Evolutionary conservation across 805 yeast genomes (phyloP).

Genomic region (Kodamaea kaohsiungensis): DNA sequence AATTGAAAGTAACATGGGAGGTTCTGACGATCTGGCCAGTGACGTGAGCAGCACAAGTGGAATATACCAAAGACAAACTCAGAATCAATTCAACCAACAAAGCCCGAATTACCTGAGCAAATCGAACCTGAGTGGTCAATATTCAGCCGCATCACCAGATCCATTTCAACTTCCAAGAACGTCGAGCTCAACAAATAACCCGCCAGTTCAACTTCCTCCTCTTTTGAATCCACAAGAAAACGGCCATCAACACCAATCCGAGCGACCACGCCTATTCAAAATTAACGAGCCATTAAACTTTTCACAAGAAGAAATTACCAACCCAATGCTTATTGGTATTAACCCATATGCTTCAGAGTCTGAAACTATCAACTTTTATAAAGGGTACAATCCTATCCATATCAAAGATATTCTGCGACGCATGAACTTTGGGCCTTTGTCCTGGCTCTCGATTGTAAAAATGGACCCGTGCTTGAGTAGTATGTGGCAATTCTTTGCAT

Average conservation of each 20-base stretch:
- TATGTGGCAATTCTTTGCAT: conserved; percentile 4
- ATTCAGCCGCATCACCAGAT: not conserved
- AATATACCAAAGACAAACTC: not conserved
- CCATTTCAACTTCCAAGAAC: not conserved
- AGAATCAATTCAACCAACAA: not conserved
- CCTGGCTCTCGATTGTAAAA: conserved; percentile 49
- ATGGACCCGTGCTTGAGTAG: conserved; percentile 38
- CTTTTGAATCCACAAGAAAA: not conserved
- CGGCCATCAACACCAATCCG: not conserved
- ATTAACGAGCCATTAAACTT: not conserved
- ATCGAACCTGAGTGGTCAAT: not conserved
- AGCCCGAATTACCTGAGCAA: not conserved
- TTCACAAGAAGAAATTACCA: not conserved
- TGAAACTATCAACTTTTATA: conserved; percentile 43
- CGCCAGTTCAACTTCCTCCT: not conserved
- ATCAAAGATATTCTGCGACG: conserved; percentile 37
- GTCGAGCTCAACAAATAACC: not conserved
- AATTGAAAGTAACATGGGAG: conserved; percentile 46
- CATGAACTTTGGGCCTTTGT: conserved; percentile 52
- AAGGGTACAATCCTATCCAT: conserved; percentile 45
- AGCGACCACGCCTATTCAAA: not conserved
- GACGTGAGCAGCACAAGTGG: not conserved
- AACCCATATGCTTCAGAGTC: conserved; percentile 23
- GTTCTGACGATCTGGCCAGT: conserved; percentile 22
- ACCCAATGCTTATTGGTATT: conserved; percentile 19